Evolutionary conservation across 768 basidiomycete species (phyloP).

Genomic region (Mycena galericulata): DNA sequence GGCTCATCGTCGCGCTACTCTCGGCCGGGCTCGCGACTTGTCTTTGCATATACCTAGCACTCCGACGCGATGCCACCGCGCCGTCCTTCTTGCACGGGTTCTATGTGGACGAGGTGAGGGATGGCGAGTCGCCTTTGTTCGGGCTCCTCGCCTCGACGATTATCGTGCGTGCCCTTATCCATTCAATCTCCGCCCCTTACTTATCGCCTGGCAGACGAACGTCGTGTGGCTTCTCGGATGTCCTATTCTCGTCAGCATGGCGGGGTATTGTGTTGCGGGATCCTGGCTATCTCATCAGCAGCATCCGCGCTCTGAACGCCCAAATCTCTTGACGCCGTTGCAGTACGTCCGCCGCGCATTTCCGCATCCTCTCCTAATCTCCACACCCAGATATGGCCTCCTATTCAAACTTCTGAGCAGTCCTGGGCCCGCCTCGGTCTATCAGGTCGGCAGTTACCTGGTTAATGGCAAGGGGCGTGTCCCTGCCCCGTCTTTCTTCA

Average conservation of each 20-base stretch:
- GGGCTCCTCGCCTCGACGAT: constrained; percentile 23
- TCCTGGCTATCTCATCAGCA: constrained; percentile 32
- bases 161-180: constrained; percentile 21
- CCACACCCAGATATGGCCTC: constrained; percentile 21
- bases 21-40: constrained; percentile 21
- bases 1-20: constrained; percentile 23
- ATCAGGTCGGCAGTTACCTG: constrained; percentile 22
- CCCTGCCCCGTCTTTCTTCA: constrained; percentile 24
- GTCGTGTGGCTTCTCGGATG: constrained; percentile 19
- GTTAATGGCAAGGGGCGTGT: constrained; percentile 11
- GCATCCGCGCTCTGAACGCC: constrained; percentile 15
- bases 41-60: constrained; percentile 16
- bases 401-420: constrained; percentile 30
- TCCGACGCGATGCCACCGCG: neutral
- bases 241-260: constrained; percentile 31
- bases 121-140: constrained; percentile 8
- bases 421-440: constrained; percentile 14
- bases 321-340: constrained; percentile 28
- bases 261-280: constrained; percentile 27
- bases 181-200: neutral
- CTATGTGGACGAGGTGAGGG: constrained; percentile 23
- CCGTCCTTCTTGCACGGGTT: constrained; percentile 17
- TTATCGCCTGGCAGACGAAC: constrained; percentile 12
- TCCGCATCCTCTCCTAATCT: neutral
- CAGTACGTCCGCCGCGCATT: constrained; percentile 20